Base-by-base conservation (phyloP, 495 filamentous ascomycete genomes). In the Aspergillus funiculosus region DNA sequence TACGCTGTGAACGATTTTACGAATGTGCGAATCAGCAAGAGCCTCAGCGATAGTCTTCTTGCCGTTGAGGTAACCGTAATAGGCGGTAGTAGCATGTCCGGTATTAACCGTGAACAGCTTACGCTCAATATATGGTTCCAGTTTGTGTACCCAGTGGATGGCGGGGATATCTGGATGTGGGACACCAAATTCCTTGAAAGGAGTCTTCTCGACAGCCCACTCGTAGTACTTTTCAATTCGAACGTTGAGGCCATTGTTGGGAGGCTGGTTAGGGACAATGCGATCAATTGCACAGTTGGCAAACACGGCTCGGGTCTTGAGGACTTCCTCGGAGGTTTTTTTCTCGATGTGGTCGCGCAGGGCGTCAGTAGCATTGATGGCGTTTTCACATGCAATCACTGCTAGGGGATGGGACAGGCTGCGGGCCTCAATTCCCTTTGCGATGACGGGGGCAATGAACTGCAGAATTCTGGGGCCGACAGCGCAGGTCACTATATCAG, bases 101-200 rank as follows among this genome's bases (percentile, higher is more conserved):
- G 92, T 97, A 79, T 98, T 98, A 75, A 98, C 92, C 13, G 92
- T 98, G 76, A 87, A 98, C 49, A 98, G 82, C 74, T 98, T 98
- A 67, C 92, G 90, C 79, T 98, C 90, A 59, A 97, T 96, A 75
- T 89, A 98, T 40, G 92, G 92, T 59, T 80, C 75, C 18, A 98
- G 78, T 73, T 96, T 79, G 52, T 87, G 81, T 34, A 96, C 94
- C 80, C 86, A 94, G 63, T 91, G 81, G 61, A 98, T 82, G 38
- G 90, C 92, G 42, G 89, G 66, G 62, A 98, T 87, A 26, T 81
- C 67, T 2, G 87, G 88, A 46, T 78, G 78, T 10, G 32, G 28
- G 9, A 48, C 36, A 26, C 72, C 72, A 25, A 67, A 61, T 29
- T 76, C 70, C 43, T 78, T 69, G 69, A 95, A 96, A 0, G 89